phyloP scores from a whole-genome alignment of 2,329 filamentous ascomycete species.

The Bretziella fagacearum region DNA sequence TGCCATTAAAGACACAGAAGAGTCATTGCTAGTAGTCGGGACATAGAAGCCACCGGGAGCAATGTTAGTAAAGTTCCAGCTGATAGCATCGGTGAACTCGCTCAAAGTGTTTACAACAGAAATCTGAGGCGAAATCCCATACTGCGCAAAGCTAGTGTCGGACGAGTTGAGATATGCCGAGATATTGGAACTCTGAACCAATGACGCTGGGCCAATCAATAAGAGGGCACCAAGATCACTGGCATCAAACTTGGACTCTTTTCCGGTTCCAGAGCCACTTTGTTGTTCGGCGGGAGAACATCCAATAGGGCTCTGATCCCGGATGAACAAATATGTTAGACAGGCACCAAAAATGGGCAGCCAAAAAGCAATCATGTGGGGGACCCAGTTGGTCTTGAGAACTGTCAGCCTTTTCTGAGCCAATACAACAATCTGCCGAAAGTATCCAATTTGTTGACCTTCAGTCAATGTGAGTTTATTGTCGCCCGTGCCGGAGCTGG shows the following conservation, averaged over 20 bases:
- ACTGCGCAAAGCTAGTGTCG: conserved; percentile 8
- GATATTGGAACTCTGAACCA: conserved; percentile 3
- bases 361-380: conserved; percentile 55
- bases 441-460: conserved; percentile 51
- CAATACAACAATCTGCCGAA: conserved; percentile 54
- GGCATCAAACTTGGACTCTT: conserved; percentile 22
- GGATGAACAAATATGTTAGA: conserved; percentile 60
- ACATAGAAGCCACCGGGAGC: conserved; percentile 70
- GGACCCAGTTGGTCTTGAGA: conserved; percentile 59
- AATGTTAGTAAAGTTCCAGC: conserved; percentile 45
- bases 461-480: conserved; percentile 39
- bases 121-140: conserved; percentile 6
- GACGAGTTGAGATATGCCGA: conserved; percentile 8
- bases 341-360: conserved; percentile 68
- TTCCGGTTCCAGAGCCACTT: conserved; percentile 18
- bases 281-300: conserved; percentile 24
- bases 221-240: conserved; percentile 18
- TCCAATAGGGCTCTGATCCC: conserved; percentile 25
- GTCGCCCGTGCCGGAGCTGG: neutral
- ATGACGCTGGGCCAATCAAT: conserved; percentile 5
- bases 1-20: conserved; percentile 46
- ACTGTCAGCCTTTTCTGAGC: conserved; percentile 65
- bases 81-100: conserved; percentile 52
- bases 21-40: conserved; percentile 31
- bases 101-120: conserved; percentile 39